phyloP scores from a whole-genome alignment of 2,329 filamentous ascomycete species.

The Aspergillus phoenicis region DNA sequence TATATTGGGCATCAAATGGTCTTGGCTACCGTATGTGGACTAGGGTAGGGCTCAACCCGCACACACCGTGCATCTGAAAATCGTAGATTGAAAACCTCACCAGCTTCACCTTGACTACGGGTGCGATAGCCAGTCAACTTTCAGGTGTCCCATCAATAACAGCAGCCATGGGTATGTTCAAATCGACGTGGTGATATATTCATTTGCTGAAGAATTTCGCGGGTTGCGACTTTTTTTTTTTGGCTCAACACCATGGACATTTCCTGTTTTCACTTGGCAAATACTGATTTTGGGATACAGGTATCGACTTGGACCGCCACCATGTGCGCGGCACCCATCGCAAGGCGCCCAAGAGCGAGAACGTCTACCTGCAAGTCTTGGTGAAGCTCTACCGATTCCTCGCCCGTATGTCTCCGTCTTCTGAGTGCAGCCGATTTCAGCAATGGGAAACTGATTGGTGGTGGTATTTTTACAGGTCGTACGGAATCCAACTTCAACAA shows the following conservation, averaged over 20 bases:
- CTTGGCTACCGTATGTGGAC: constrained; percentile 18
- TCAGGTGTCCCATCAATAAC: constrained; percentile 42
- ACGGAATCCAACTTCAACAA: constrained; percentile 99
- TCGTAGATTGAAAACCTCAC: constrained; percentile 43
- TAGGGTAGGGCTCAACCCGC: constrained; percentile 51
- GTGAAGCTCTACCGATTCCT: constrained; percentile 99
- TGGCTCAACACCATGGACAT: background rate
- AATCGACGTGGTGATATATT: background rate
- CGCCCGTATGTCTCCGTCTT: constrained; percentile 65
- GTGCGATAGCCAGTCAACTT: constrained; percentile 46
- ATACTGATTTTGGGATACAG: constrained; percentile 34
- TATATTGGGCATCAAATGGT: constrained; percentile 5
- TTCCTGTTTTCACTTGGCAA: background rate
- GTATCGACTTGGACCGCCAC: constrained; percentile 63
- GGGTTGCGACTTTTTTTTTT: background rate
- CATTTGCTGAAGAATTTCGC: background rate
- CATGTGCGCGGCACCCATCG: constrained; percentile 73
- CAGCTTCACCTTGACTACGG: constrained; percentile 38
- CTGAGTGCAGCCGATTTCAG: background rate
- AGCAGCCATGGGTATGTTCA: constrained; percentile 49
- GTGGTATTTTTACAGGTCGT: constrained; percentile 63
- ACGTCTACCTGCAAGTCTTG: constrained; percentile 94
- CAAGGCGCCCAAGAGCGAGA: constrained; percentile 96
- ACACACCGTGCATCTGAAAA: constrained; percentile 45
- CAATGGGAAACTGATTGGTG: constrained; percentile 21